Evolutionary conservation across 345 rosid species (phyloP).

Genomic region (Barbarea vulgaris): DNA sequence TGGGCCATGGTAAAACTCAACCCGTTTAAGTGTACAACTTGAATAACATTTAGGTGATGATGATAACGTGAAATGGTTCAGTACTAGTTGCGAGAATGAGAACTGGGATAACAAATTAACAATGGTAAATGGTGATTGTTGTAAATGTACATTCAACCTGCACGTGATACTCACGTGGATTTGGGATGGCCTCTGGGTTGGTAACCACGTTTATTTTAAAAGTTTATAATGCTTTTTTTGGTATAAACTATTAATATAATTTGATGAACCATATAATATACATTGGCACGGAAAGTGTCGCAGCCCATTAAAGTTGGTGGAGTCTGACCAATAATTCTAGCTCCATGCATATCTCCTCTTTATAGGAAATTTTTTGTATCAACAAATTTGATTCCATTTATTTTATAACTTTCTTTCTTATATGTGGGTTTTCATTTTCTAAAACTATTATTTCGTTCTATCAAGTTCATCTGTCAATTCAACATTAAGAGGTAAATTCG

Average conservation of each 20-base stretch:
- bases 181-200: neutral
- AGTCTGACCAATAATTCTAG: neutral
- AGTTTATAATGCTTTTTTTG: neutral
- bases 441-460: too few relatives aligned
- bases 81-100: neutral
- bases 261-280: neutral
- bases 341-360: neutral
- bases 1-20: neutral
- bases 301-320: neutral
- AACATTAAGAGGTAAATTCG: neutral
- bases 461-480: neutral
- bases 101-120: too few relatives aligned
- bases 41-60: neutral
- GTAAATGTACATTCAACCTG: neutral
- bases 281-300: neutral
- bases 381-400: neutral
- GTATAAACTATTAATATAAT: neutral
- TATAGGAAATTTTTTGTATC: neutral
- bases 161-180: conserved; percentile 8
- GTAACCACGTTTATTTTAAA: neutral
- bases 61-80: neutral
- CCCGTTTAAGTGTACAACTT: neutral
- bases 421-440: too few relatives aligned
- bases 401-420: too few relatives aligned
- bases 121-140: neutral